Percentiles rank a stretch among this genome's conserved stretches.
These are phyloP conservation scores for Eimeria acervulina DNA, from an alignment of 169 alveolate species.

Conservation along the genomic window DNA sequence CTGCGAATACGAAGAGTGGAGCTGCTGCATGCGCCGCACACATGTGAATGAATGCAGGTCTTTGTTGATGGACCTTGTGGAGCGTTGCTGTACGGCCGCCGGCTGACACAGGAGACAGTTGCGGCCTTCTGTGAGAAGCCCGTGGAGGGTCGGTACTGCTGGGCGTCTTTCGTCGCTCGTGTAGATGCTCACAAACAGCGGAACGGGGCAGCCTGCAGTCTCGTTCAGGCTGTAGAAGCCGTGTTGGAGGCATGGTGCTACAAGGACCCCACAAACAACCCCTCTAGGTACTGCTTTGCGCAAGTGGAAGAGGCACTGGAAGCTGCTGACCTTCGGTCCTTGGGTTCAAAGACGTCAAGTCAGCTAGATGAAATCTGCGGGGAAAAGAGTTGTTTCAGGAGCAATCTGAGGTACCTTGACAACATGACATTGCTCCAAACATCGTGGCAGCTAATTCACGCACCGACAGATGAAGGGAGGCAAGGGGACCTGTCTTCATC, in stretches of 20 bases:
- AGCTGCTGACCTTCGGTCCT: constrained; percentile 55
- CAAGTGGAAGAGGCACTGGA: constrained; percentile 79
- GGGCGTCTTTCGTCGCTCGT: constrained; percentile 81
- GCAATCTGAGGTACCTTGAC: constrained; percentile 85
- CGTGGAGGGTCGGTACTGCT: constrained; percentile 82
- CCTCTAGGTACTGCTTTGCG: constrained; percentile 83
- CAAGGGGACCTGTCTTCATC: neutral
- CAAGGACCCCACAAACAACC: constrained; percentile 57
- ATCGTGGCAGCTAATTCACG: constrained; percentile 85
- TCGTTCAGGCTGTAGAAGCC: constrained; percentile 81
- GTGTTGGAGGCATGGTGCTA: constrained; percentile 88
- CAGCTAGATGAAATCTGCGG: constrained; percentile 84
- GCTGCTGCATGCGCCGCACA: neutral
- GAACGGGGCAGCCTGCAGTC: constrained; percentile 84
- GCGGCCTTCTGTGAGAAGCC: constrained; percentile 74
- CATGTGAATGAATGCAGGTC: constrained; percentile 17
- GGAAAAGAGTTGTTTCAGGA: constrained; percentile 83
- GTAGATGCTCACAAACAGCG: constrained; percentile 76
- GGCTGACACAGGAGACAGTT: constrained; percentile 74
- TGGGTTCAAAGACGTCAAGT: constrained; percentile 58
- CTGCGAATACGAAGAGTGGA: neutral
- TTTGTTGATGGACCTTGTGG: constrained; percentile 84
- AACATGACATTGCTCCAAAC: constrained; percentile 86
- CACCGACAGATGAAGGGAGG: constrained; percentile 21
- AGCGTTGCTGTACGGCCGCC: constrained; percentile 74